phyloP scores from a whole-genome alignment of 1,139 yeast genomes.

The Blastobotrys malaysiensis region DNA sequence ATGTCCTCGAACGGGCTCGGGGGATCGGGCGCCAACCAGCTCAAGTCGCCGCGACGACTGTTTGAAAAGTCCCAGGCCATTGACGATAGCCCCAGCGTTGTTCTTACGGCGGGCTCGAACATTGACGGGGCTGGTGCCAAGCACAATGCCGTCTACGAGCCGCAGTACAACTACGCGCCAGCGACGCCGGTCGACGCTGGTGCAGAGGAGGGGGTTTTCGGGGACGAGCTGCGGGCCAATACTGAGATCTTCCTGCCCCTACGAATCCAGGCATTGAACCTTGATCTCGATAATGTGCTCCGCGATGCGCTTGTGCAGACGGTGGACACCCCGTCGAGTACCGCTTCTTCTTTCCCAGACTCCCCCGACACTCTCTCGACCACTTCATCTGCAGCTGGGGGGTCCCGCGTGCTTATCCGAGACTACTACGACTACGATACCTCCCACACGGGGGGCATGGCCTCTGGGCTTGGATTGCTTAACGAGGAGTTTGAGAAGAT shows the following conservation, averaged over 20 bases:
- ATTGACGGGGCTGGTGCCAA: neutral
- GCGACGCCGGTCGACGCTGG: neutral
- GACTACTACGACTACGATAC: slow-evolving; percentile 7
- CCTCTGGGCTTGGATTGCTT: neutral
- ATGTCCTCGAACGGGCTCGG: neutral
- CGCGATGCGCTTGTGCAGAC: slow-evolving; percentile 13
- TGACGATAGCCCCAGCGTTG: neutral
- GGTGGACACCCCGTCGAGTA: neutral
- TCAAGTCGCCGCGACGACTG: slow-evolving; percentile 9
- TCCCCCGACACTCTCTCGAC: slow-evolving; percentile 7
- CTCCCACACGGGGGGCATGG: neutral
- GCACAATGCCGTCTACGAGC: neutral
- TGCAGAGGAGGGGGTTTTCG: neutral
- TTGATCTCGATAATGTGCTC: slow-evolving; percentile 15
- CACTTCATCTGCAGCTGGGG: neutral
- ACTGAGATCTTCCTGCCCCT: slow-evolving; percentile 15
- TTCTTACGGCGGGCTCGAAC: neutral
- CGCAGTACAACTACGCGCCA: neutral
- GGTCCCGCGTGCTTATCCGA: neutral
- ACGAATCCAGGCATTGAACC: slow-evolving; percentile 15
- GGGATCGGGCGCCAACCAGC: neutral
- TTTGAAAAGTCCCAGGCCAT: slow-evolving; percentile 4
- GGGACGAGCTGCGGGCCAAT: neutral
- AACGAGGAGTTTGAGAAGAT: neutral
- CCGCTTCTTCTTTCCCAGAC: slow-evolving; percentile 1